A percentile compares a stretch with the other conserved stretches of the same genome.
These are phyloP conservation scores for Botrytis hyacinthi DNA, from an alignment of 2,329 filamentous ascomycete genomes.

Conservation along the genomic window DNA sequence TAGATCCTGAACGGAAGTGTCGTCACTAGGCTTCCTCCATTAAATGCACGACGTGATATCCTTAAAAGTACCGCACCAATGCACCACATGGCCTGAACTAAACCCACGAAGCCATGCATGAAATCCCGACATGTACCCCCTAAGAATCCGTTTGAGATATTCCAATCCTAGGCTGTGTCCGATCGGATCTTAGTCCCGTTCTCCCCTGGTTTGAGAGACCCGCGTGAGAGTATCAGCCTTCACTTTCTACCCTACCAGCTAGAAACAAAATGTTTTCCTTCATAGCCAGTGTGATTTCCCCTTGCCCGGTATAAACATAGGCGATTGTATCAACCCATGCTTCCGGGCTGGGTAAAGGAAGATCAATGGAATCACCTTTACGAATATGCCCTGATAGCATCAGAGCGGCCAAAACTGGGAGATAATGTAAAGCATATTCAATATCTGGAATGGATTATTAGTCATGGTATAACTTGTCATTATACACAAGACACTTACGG, in stretches of 20 bases:
- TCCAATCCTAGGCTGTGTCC: background rate
- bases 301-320: slow-evolving; percentile 54
- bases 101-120: slow-evolving; percentile 12
- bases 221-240: slow-evolving; percentile 15
- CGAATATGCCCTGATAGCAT: slow-evolving; percentile 54
- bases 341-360: slow-evolving; percentile 56
- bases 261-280: slow-evolving; percentile 55
- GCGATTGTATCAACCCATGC: slow-evolving; percentile 55
- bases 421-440: slow-evolving; percentile 47
- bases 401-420: slow-evolving; percentile 55
- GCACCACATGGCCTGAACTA: slow-evolving; percentile 6
- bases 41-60: slow-evolving; percentile 14
- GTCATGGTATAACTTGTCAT: background rate
- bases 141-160: background rate
- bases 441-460: slow-evolving; percentile 42
- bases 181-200: slow-evolving; percentile 12
- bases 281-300: slow-evolving; percentile 47
- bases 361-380: slow-evolving; percentile 53
- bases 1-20: background rate
- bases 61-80: background rate
- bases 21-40: background rate
- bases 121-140: slow-evolving; percentile 9
- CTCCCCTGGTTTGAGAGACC: background rate
- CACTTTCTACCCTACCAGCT: slow-evolving; percentile 44
- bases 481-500: slow-evolving; percentile 42